A percentile compares a stretch with the other conserved stretches of the same genome.
Evolutionary conservation across 805 yeast species (phyloP).

Genomic region (Candida insectorum): DNA sequence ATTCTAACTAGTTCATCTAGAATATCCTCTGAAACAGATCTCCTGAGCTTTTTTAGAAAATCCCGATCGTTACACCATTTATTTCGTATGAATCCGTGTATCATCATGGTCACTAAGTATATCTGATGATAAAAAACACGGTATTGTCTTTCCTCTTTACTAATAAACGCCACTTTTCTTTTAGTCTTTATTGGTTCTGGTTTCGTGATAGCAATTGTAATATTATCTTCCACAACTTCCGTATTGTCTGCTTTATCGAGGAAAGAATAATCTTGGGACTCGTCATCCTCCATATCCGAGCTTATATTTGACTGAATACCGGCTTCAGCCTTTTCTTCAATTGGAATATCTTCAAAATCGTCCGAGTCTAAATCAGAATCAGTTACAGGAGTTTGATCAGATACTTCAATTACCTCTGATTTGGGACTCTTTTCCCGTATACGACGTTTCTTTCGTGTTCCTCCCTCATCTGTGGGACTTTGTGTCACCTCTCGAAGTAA

Average conservation of each 20-base stretch:
- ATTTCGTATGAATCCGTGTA: slow-evolving; percentile 69
- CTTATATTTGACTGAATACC: neutral
- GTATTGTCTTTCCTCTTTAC: slow-evolving; percentile 51
- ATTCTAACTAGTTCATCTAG: slow-evolving; percentile 8
- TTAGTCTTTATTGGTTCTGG: slow-evolving; percentile 16
- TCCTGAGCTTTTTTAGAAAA: slow-evolving; percentile 39
- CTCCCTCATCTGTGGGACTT: neutral
- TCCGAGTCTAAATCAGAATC: slow-evolving; percentile 15
- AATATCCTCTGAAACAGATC: slow-evolving; percentile 41
- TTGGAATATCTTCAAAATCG: slow-evolving; percentile 22
- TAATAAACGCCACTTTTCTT: slow-evolving; percentile 33
- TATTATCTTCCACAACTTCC: slow-evolving; percentile 9
- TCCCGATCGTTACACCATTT: slow-evolving; percentile 61
- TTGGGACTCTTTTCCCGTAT: neutral
- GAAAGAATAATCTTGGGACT: slow-evolving; percentile 6
- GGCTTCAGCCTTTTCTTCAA: neutral
- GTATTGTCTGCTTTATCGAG: slow-evolving; percentile 2
- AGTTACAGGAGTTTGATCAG: neutral
- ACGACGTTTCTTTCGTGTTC: slow-evolving; percentile 2
- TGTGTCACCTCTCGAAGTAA: slow-evolving; percentile 10
- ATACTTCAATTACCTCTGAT: neutral
- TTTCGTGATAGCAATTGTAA: slow-evolving; percentile 14
- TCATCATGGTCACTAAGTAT: slow-evolving; percentile 54
- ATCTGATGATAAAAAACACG: slow-evolving; percentile 58
- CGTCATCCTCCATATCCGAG: neutral